These are phyloP conservation scores for Syncephalastrum contaminatum DNA, from an alignment of 371 early-diverging fungal genomes.

Conservation along the genomic window DNA sequence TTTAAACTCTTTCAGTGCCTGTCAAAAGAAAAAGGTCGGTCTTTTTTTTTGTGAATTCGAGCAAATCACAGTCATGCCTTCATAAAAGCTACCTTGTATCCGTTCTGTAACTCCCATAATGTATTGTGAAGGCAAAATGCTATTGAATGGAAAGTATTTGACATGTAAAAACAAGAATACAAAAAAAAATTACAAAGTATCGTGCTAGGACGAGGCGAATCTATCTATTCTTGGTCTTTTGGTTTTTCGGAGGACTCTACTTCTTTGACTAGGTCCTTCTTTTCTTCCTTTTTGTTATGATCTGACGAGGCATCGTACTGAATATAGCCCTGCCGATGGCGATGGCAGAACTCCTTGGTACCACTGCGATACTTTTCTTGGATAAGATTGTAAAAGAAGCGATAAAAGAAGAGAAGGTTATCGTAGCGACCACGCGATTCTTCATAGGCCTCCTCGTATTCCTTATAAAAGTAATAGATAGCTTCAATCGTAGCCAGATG, in stretches of 20 bases:
- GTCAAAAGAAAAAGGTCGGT: too few relatives aligned
- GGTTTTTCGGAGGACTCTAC: neutral
- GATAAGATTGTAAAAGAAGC: conserved; percentile 80
- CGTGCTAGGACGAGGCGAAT: too few relatives aligned
- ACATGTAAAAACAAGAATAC: too few relatives aligned
- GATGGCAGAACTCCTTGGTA: conserved; percentile 25
- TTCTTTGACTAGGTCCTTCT: neutral
- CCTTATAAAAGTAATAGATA: conserved; percentile 86
- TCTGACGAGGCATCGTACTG: conserved; percentile 16
- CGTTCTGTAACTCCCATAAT: too few relatives aligned
- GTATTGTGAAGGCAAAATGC: too few relatives aligned
- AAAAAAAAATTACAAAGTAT: too few relatives aligned
- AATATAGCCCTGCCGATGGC: conserved; percentile 33
- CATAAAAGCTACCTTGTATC: too few relatives aligned
- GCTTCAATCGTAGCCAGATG: conserved; percentile 94
- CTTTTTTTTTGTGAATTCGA: too few relatives aligned
- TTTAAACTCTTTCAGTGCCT: too few relatives aligned
- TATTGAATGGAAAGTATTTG: too few relatives aligned
- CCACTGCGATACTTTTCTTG: conserved; percentile 68
- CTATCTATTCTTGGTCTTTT: neutral
- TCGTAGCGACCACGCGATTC: conserved; percentile 68
- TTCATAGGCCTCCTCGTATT: conserved; percentile 53
- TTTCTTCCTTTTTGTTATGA: conserved; percentile 1
- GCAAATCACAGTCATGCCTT: too few relatives aligned
- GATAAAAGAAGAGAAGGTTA: conserved; percentile 87